Evolutionary conservation across 306 rosid genomes (phyloP).

Genomic region (Canavalia gladiata): DNA sequence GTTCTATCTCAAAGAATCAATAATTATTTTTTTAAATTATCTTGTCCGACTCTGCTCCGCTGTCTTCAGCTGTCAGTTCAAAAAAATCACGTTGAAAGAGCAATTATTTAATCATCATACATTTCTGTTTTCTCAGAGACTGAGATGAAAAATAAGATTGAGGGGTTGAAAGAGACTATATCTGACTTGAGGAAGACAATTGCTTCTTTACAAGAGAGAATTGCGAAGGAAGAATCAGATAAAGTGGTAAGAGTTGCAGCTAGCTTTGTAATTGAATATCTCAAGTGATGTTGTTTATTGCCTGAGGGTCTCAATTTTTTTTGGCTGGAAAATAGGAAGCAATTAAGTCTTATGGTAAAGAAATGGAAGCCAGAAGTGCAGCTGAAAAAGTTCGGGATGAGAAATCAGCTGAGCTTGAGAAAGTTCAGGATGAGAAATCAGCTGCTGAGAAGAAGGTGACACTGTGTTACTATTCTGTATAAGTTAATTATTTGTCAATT

Average conservation of each 20-base stretch:
- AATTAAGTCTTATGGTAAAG: conserved; percentile 64
- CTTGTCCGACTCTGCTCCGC: neutral
- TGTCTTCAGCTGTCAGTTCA: conserved; percentile 17
- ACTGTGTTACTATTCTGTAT: neutral
- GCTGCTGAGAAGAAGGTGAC: conserved; percentile 73
- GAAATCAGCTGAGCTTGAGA: conserved; percentile 75
- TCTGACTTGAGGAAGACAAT: conserved; percentile 61
- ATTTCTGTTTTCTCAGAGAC: conserved; percentile 64
- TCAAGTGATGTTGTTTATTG: neutral
- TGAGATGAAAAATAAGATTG: conserved; percentile 68
- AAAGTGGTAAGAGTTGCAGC: conserved; percentile 67
- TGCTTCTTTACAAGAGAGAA: conserved; percentile 66
- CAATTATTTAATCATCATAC: conserved; percentile 27
- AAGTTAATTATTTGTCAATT: conserved; percentile 14
- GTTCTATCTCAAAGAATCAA: neutral
- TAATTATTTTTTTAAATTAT: neutral
- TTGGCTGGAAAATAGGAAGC: conserved; percentile 68
- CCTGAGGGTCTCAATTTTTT: conserved; percentile 16
- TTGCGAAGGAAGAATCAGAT: conserved; percentile 70
- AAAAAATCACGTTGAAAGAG: neutral
- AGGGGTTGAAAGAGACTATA: conserved; percentile 58
- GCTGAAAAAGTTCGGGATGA: conserved; percentile 69
- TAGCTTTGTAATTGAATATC: conserved; percentile 38
- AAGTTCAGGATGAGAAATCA: conserved; percentile 67
- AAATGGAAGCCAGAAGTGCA: conserved; percentile 71